Conservation (phyloP, 306 rosid species). For the Cicer cuneatum region DNA sequence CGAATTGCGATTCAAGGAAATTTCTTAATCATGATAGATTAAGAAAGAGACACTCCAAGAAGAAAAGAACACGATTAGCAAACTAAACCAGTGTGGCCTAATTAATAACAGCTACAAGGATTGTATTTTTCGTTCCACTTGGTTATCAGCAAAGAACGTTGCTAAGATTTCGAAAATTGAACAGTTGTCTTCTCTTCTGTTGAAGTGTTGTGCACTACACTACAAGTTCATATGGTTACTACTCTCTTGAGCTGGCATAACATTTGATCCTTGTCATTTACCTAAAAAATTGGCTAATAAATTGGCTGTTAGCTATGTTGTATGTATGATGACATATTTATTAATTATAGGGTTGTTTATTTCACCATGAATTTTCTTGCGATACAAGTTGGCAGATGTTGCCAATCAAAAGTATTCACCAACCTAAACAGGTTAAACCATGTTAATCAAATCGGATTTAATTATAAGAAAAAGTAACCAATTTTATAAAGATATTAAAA, state of each 20-base stretch:
- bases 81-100: conserved; percentile 12
- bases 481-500: too few relatives aligned
- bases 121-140: conserved; percentile 26
- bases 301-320: conserved; percentile 1
- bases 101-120: neutral
- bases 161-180: conserved; percentile 13
- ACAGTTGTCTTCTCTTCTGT: conserved; percentile 7
- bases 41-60: conserved; percentile 31
- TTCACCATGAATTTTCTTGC: conserved; percentile 42
- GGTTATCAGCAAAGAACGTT: neutral
- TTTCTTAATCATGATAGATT: conserved; percentile 39
- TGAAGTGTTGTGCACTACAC: conserved; percentile 13
- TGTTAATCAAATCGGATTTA: too few relatives aligned
- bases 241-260: conserved; percentile 15
- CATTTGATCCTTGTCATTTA: conserved; percentile 6
- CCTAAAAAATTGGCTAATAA: conserved; percentile 1
- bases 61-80: conserved; percentile 22
- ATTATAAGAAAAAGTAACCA: too few relatives aligned
- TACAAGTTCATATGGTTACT: conserved; percentile 16
- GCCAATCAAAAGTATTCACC: conserved; percentile 17
- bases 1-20: conserved; percentile 39
- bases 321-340: conserved; percentile 22
- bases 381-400: conserved; percentile 42
- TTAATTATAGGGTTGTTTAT: neutral
- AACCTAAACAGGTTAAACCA: conserved; percentile 22